Evolutionary conservation across 2,329 filamentous ascomycete species (phyloP).

Genomic region (Immersiporthe knoxdaviesiana): DNA sequence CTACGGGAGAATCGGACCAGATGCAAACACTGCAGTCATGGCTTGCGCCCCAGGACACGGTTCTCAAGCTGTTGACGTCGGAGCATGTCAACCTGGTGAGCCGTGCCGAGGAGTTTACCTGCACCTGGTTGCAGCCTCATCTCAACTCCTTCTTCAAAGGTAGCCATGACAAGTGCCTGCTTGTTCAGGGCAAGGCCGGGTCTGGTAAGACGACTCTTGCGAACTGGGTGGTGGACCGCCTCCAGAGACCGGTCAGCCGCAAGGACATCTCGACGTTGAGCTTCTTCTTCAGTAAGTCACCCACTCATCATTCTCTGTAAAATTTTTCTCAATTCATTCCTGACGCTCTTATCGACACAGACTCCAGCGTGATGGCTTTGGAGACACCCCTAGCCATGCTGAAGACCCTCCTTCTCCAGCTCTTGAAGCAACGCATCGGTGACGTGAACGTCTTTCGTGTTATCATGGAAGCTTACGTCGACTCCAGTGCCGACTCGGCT

Average conservation of each 20-base stretch:
- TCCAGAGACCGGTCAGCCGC: slow-evolving; percentile 3
- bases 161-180: slow-evolving; percentile 5
- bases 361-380: slow-evolving; percentile 8
- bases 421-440: slow-evolving; percentile 1
- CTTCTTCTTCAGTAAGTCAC: slow-evolving; percentile 12
- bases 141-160: slow-evolving; percentile 17
- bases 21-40: neutral
- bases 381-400: slow-evolving; percentile 13
- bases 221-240: slow-evolving; percentile 9
- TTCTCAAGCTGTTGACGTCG: slow-evolving; percentile 1
- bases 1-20: neutral
- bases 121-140: slow-evolving; percentile 11
- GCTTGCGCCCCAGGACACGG: slow-evolving; percentile 10
- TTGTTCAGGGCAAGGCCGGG: slow-evolving; percentile 5
- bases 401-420: slow-evolving; percentile 8
- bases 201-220: slow-evolving; percentile 12
- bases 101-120: slow-evolving; percentile 11
- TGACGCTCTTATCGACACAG: neutral
- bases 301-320: neutral
- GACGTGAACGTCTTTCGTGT: slow-evolving; percentile 10
- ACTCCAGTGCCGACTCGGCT: neutral
- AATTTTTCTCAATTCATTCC: neutral
- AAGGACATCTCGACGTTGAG: slow-evolving; percentile 10
- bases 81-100: slow-evolving; percentile 12
- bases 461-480: slow-evolving; percentile 6